phyloP scores from a whole-genome alignment of 179 eudicot species.

The Kewa caespitosa region DNA sequence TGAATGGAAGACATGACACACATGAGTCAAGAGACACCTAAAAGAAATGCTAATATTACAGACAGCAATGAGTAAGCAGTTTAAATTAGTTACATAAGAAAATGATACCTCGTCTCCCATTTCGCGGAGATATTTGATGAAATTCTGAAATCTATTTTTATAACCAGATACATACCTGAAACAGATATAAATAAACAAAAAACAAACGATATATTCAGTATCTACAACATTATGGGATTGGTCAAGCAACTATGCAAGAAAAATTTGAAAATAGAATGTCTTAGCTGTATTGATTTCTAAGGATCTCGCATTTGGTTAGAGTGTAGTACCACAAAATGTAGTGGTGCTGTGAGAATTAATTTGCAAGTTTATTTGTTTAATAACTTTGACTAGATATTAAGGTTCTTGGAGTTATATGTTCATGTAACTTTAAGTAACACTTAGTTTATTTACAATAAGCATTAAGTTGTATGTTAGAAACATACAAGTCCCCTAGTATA shows the following conservation, averaged over 20 bases:
- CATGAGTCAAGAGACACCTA: not conserved
- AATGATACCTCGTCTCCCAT: constrained; percentile 96
- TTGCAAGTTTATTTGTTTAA: too few relatives aligned
- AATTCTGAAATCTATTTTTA: constrained; percentile 95
- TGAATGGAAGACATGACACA: not conserved
- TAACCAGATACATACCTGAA: constrained; percentile 97
- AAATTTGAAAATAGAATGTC: not conserved
- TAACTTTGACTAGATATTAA: too few relatives aligned
- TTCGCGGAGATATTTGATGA: constrained; percentile 86
- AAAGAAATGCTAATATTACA: not conserved
- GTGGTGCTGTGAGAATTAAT: too few relatives aligned
- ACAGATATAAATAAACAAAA: constrained; percentile 36
- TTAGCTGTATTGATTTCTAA: not conserved
- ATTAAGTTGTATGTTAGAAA: too few relatives aligned
- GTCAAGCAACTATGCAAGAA: constrained; percentile 14
- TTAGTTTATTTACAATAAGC: too few relatives aligned
- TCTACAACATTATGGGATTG: not conserved
- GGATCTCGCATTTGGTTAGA: not conserved
- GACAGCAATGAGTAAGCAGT: not conserved
- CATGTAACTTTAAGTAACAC: too few relatives aligned
- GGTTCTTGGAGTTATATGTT: too few relatives aligned
- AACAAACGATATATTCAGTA: constrained; percentile 1
- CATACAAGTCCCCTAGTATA: too few relatives aligned
- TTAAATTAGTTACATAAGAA: not conserved
- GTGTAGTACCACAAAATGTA: not conserved